These are phyloP conservation scores for Kewa caespitosa DNA, from an alignment of 179 eudicot species.

Conservation along the genomic window DNA sequence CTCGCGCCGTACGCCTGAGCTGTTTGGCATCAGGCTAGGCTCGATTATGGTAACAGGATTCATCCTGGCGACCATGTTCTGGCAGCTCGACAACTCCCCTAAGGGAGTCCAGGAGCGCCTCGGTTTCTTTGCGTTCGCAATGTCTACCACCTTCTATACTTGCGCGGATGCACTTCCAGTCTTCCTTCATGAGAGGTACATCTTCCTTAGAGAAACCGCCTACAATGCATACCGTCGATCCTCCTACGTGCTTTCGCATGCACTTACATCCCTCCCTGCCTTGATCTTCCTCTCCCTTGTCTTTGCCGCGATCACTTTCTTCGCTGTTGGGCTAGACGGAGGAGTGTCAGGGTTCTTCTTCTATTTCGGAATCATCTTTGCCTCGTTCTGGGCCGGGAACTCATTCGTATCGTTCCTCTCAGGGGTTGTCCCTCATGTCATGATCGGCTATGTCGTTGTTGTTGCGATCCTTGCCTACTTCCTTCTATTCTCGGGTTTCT, in stretches of 20 bases:
- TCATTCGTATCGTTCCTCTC: conserved; percentile 67
- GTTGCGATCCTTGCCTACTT: conserved; percentile 61
- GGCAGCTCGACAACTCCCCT: conserved; percentile 58
- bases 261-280: conserved; percentile 45
- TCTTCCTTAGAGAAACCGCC: conserved; percentile 66
- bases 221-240: conserved; percentile 63
- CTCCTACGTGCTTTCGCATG: conserved; percentile 54
- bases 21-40: conserved; percentile 53
- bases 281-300: conserved; percentile 45
- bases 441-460: conserved; percentile 55
- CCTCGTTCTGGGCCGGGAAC: conserved; percentile 68
- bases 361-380: conserved; percentile 48
- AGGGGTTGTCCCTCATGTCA: conserved; percentile 52
- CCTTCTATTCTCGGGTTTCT: conserved; percentile 61
- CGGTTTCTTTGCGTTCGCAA: conserved; percentile 64
- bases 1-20: conserved; percentile 54
- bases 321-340: conserved; percentile 57
- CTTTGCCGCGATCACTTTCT: conserved; percentile 52
- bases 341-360: conserved; percentile 49
- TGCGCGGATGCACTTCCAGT: conserved; percentile 65
- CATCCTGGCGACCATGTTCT: conserved; percentile 61
- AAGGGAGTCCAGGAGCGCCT: conserved; percentile 60
- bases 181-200: conserved; percentile 58
- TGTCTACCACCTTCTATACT: conserved; percentile 69
- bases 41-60: conserved; percentile 55